Base-by-base conservation (phyloP, 768 basidiomycete genomes). In the Antrodiella citrinella region DNA sequence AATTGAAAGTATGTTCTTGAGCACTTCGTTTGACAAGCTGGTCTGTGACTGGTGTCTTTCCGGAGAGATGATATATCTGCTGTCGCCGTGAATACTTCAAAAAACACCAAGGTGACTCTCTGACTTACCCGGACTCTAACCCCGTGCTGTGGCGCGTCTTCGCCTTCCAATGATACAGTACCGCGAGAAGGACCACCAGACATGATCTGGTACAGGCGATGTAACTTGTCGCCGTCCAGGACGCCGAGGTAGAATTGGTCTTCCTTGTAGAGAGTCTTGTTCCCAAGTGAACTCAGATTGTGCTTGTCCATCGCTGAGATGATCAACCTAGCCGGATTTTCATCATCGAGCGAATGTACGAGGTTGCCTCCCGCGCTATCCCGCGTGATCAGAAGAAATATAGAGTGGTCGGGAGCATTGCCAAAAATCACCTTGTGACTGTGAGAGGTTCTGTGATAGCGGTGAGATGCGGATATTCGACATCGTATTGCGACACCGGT, bases 151-250 rank as follows among this genome's bases (percentile, higher is more conserved):
- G 83, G 84, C 2, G 81, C 76, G 12, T 65, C 67, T 19, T 71
- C 66, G 1, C 76, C 67, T 19, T 79, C 77, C 0, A 90, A 67
- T 1, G 86, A 78, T 12, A 89, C 72, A 3, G 74, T 72, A 2
- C 87, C 87, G 4, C 82, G 74, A 13, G 80, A 79, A 1, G 84
- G 86, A 58, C 84, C 85, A 2, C 87, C 87, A 0, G 86, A 81
- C 20, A 72, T 78, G 51, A 90, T 81, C 49, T 67, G 72, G 57
- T 76, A 77, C 35, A 83, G 68, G 43, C 74, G 72, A 19, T 60
- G 57, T 2, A 76, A 54, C 77, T 81, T 47, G 10, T 43, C 15
- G 41, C 19, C 21, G 7, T 18, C 9, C 15, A 43, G 9, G n/a
- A 43, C 70, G 2, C 76, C 82, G 3, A 88, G 62, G 48, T 77